A percentile compares a stretch with the other conserved stretches of the same genome.
phyloP scores from a whole-genome alignment of 139 green algal species.

The Dunaliella sp. region DNA sequence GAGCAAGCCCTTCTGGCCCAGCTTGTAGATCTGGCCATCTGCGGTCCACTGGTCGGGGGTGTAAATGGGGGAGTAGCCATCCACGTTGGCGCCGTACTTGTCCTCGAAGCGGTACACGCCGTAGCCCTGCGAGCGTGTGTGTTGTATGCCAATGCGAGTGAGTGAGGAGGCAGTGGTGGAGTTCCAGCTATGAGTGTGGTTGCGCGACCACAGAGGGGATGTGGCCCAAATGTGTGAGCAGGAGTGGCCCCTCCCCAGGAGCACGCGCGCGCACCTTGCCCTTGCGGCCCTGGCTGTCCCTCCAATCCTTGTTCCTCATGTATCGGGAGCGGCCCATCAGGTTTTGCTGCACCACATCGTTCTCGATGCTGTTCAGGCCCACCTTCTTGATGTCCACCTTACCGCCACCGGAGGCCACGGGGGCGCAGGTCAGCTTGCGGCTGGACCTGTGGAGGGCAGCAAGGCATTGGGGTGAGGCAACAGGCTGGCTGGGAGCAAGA shows the following conservation, averaged over 20 bases:
- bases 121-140: constrained; percentile 56
- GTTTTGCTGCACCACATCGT: constrained; percentile 77
- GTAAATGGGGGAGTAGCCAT: constrained; percentile 96
- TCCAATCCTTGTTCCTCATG: constrained; percentile 86
- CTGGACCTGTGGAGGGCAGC: constrained; percentile 19
- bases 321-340: constrained; percentile 69
- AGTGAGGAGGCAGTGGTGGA: neutral
- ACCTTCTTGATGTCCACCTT: constrained; percentile 85
- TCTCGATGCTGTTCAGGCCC: constrained; percentile 77
- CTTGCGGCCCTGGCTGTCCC: constrained; percentile 85
- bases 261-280: constrained; percentile 46
- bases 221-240: neutral
- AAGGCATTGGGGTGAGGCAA: neutral
- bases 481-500: neutral
- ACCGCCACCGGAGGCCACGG: constrained; percentile 35
- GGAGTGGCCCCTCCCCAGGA: neutral
- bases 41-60: constrained; percentile 92
- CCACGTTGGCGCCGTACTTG: constrained; percentile 96
- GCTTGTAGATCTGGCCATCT: constrained; percentile 76
- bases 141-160: neutral
- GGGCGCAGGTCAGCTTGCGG: constrained; percentile 23
- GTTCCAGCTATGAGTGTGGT: neutral
- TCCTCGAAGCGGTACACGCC: constrained; percentile 86
- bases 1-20: constrained; percentile 88
- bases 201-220: neutral